These are phyloP conservation scores for Kuraishia borneana DNA, from an alignment of 805 yeast species.

Conservation along the genomic window DNA sequence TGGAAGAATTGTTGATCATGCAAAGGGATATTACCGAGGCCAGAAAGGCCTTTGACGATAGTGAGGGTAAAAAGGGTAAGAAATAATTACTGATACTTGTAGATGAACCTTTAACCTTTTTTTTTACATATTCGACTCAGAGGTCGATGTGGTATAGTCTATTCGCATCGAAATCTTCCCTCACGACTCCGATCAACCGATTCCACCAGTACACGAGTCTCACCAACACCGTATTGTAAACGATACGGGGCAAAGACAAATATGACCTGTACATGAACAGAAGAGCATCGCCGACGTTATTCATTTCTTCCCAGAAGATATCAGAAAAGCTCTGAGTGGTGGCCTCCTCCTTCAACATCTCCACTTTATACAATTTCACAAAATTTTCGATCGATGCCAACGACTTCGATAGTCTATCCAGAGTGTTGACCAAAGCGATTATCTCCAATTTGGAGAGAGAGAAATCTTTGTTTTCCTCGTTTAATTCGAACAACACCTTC, in stretches of 20 bases:
- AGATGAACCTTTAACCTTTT: no score
- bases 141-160: constrained; percentile 17
- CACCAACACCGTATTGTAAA: constrained; percentile 38
- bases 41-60: constrained; percentile 53
- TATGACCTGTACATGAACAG: constrained; percentile 59
- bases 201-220: constrained; percentile 59
- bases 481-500: constrained; percentile 75
- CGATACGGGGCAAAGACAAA: constrained; percentile 51
- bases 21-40: constrained; percentile 57
- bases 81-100: constrained; percentile 3
- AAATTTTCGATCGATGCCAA: constrained; percentile 66
- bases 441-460: constrained; percentile 64
- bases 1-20: constrained; percentile 48
- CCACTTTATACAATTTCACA: constrained; percentile 37
- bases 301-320: constrained; percentile 35
- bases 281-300: constrained; percentile 46
- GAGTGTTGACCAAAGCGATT: constrained; percentile 84
- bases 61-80: constrained; percentile 40
- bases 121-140: constrained; percentile 2
- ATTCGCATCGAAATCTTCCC: constrained; percentile 18
- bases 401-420: constrained; percentile 84
- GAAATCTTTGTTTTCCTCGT: constrained; percentile 31
- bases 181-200: constrained; percentile 51
- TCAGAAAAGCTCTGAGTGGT: constrained; percentile 1
- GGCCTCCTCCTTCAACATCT: constrained; percentile 14